These are phyloP conservation scores for Arthrobotrys pseudoclavata DNA, from an alignment of 2,329 filamentous ascomycete species.

Conservation along the genomic window DNA sequence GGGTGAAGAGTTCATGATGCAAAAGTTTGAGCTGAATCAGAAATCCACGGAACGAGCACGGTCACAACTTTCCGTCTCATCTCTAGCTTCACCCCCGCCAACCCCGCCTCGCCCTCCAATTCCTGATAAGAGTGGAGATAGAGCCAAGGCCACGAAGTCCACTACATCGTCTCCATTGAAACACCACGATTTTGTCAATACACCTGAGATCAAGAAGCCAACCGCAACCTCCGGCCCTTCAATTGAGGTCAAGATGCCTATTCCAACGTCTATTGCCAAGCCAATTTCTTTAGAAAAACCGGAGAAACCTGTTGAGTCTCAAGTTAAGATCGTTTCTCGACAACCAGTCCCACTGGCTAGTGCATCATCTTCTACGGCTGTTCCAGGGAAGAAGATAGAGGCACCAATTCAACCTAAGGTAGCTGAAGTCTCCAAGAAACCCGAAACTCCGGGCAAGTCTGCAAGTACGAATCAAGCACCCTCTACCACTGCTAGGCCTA, in stretches of 20 bases:
- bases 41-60: conserved; percentile 56
- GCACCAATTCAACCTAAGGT: conserved; percentile 3
- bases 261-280: conserved; percentile 55
- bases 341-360: conserved; percentile 19
- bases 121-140: conserved; percentile 52
- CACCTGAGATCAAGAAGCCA: conserved; percentile 56
- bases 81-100: conserved; percentile 50
- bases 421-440: conserved; percentile 8
- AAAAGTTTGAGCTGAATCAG: conserved; percentile 47
- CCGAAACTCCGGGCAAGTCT: background rate
- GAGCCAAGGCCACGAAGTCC: conserved; percentile 36
- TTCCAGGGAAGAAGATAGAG: background rate
- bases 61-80: conserved; percentile 57
- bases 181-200: conserved; percentile 39
- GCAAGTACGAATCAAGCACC: background rate
- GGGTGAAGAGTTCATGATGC: conserved; percentile 57
- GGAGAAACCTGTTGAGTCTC: conserved; percentile 52
- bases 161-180: conserved; percentile 44
- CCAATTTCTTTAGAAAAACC: conserved; percentile 57
- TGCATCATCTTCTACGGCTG: conserved; percentile 26
- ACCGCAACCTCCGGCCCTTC: background rate
- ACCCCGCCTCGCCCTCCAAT: conserved; percentile 58
- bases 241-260: conserved; percentile 56
- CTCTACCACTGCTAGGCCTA: background rate
- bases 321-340: conserved; percentile 55